Evolutionary conservation across 2,329 filamentous ascomycete genomes (phyloP), one percentile per base, ranked within the genome.

Genomic region (Alternaria conjuncta): DNA sequence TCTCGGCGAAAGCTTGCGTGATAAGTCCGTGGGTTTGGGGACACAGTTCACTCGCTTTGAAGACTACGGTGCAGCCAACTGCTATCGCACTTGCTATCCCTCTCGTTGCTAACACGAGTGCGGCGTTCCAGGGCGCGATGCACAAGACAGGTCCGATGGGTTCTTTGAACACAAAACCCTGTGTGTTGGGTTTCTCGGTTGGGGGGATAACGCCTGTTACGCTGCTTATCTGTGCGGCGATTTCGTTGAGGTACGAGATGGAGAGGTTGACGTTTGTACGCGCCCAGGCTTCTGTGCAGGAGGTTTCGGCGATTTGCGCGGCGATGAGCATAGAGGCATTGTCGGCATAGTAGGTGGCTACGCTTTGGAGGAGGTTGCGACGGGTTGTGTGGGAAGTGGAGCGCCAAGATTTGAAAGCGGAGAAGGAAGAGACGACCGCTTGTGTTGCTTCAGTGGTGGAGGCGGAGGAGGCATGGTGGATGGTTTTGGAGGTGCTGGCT

Each of bases 391-490:
- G 86, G n/a, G 86, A 86, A 1, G 86, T 86, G 63, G 84, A 86
- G 60, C 85, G 84, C 92, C 92, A 96, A 64, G 84, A 81, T 53
- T 85, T 85, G 78, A 92, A 89, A 6, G 92, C 91, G 8, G 82
- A 81, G 12, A 87, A 82, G 1, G 92, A 91, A 6, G 88, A 85
- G 15, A 81, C 80, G 18, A 85, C 80, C 21, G 89, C 89, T 65
- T 86, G 82, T 4, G 81, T 80, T 45, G 87, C 85, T 70, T 87
- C 82, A 11, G 81, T 73, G 23, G 84, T 81, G 7, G 87, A 86
- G 25, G 85, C 87, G 36, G 85, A 84, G 64, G 85, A 86, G 62
- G 84, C 83, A 68, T 87, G 82, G 69, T 89, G 81, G 20, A 87
- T 72, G 9, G 85, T 75, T 76, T 86, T 69, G 77, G 86, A 67